Base-by-base conservation (phyloP, 495 filamentous ascomycete genomes). In the Talaromyces ruber region DNA sequence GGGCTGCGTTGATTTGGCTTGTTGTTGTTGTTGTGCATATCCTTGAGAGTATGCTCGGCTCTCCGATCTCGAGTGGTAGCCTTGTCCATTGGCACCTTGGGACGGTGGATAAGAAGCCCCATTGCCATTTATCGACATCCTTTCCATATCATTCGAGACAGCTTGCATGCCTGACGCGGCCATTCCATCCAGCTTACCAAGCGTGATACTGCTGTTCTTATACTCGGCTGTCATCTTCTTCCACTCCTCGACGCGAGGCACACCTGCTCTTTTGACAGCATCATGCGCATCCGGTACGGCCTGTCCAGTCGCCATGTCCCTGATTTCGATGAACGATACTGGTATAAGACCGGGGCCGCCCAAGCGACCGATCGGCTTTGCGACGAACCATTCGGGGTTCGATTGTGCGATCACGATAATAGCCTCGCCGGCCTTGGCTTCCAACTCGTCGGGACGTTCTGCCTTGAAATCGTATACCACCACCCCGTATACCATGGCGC, bases 361-460 rank as follows among this genome's bases (percentile, higher is more conserved):
- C 22, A 98, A 81, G 65, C 95, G 82, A 59, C 93, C 92, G 68
- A 98, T 98, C 6, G 94, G 95, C 75, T 98, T 98, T 16, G 95
- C 95, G 67, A 98, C 94, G 68, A 97, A 98, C 94, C 94, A 98
- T 72, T 98, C 94, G 37, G 93, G 92, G 67, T 98, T 97, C n/a
- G 94, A 98, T 73, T 97, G 94, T 43, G 94, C 94, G 70, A 98
- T 98, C 28, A 98, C 92, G 61, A 98, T 97, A 68, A 98, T 97
- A 37, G 91, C 89, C 73, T 98, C 94, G 61, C 94, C 95, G 53
- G 88, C 86, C 72, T 94, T 95, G 26, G 95, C 95, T 64, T 97
- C 93, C 64, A 98, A 74, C 73, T 98, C 94, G 66, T 98, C 95
- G 2, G 93, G 90, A 58, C 95, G 82, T 73, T 98, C 95, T 1